A percentile compares a stretch with the other conserved stretches of the same genome.
These are phyloP conservation scores for Solanum virginianum DNA, from an alignment of 257 asterid species.

Conservation along the genomic window DNA sequence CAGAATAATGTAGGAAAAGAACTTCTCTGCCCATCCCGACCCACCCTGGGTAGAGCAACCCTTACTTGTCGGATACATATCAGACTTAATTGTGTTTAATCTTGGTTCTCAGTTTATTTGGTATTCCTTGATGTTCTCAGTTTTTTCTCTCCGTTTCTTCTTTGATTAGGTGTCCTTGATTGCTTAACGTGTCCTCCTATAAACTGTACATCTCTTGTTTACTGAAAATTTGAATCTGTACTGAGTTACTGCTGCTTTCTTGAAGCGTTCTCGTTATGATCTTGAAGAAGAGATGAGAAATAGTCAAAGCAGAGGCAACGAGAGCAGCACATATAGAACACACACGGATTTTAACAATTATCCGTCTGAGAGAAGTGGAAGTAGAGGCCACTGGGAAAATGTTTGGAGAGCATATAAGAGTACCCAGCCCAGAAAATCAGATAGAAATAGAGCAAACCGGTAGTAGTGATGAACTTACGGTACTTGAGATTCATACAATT, in stretches of 20 bases:
- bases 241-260: slow-evolving; percentile 8
- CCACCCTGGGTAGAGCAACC: not conserved
- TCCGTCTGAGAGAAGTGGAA: slow-evolving; percentile 35
- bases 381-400: slow-evolving; percentile 48
- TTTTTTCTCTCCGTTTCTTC: not conserved
- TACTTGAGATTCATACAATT: not conserved
- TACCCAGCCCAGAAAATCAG: slow-evolving; percentile 30
- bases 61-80: not conserved
- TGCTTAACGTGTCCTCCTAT: not conserved
- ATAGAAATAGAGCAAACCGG: slow-evolving; percentile 34
- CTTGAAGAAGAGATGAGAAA: slow-evolving; percentile 70
- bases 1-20: not conserved
- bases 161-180: not conserved
- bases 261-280: slow-evolving; percentile 72
- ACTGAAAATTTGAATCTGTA: not conserved
- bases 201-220: not conserved
- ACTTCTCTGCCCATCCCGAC: not conserved
- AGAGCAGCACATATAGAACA: slow-evolving; percentile 14
- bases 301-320: slow-evolving; percentile 34
- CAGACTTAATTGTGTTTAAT: not conserved
- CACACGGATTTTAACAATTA: slow-evolving; percentile 31
- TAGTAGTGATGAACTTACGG: slow-evolving; percentile 5
- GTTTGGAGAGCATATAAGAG: slow-evolving; percentile 34
- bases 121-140: not conserved
- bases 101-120: not conserved